A percentile compares a stretch with the other conserved stretches of the same genome.
phyloP scores from a whole-genome alignment of 2,329 filamentous ascomycete genomes.

The Myriosclerotinia curreyana region DNA sequence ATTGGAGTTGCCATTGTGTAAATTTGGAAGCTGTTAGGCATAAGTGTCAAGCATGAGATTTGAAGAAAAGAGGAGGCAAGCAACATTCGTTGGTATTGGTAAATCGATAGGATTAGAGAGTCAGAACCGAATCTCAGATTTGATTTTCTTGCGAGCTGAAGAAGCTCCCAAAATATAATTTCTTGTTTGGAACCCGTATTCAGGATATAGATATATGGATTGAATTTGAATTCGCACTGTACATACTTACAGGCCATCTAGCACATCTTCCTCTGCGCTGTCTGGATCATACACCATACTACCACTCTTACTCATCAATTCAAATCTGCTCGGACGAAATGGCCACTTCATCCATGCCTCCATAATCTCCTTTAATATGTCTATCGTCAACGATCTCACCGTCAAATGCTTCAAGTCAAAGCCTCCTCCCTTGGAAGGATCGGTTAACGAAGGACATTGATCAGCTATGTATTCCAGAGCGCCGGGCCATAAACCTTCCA shows the following conservation, averaged over 20 bases:
- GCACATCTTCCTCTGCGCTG: not conserved
- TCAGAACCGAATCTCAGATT: no score
- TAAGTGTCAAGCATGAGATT: no score
- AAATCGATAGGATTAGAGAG: no score
- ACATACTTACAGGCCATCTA: slow-evolving; percentile 1
- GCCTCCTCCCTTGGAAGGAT: slow-evolving; percentile 49
- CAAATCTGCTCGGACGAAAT: slow-evolving; percentile 60
- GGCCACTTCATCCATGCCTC: slow-evolving; percentile 65
- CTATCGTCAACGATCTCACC: slow-evolving; percentile 49
- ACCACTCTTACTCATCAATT: slow-evolving; percentile 44
- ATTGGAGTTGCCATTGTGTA: no score
- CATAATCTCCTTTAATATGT: slow-evolving; percentile 57
- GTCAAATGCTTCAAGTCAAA: slow-evolving; percentile 43
- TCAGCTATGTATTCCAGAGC: slow-evolving; percentile 53
- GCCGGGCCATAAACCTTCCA: slow-evolving; percentile 58
- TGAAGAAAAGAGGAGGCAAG: no score
- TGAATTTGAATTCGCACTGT: not conserved
- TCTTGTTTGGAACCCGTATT: no score
- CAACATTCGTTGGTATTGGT: no score
- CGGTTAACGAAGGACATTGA: slow-evolving; percentile 48
- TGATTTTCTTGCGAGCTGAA: no score
- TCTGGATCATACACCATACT: slow-evolving; percentile 14
- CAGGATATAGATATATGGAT: not conserved
- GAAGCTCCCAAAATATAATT: no score
- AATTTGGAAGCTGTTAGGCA: no score